These are phyloP conservation scores for Chaetomium olivaceum DNA, from an alignment of 2,329 filamentous ascomycete species.

Conservation along the genomic window DNA sequence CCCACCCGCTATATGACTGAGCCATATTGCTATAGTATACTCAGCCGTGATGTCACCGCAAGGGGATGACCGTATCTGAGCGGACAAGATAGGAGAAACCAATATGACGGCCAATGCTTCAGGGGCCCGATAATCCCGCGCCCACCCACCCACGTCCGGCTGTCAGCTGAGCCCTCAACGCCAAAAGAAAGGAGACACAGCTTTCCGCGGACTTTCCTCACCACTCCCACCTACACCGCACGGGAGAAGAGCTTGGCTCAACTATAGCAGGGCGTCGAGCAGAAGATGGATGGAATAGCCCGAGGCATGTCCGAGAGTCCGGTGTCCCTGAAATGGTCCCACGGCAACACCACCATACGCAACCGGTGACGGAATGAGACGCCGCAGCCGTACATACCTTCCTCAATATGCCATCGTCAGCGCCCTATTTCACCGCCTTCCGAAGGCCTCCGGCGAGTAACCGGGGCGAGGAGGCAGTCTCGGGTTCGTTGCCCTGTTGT, in stretches of 20 bases:
- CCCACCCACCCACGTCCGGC: background rate
- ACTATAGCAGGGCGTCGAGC: conserved; percentile 6
- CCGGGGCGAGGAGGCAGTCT: background rate
- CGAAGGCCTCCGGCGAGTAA: background rate
- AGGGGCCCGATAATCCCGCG: background rate
- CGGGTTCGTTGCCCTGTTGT: background rate
- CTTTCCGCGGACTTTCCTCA: conserved; percentile 1
- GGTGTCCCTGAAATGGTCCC: background rate
- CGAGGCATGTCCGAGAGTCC: background rate
- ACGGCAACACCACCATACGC: background rate
- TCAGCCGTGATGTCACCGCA: background rate
- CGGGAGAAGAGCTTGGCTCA: background rate
- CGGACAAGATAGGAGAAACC: background rate
- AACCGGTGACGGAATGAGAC: background rate
- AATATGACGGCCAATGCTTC: background rate
- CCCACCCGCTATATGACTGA: background rate
- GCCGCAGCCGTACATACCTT: background rate
- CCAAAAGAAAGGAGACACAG: background rate
- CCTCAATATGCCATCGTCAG: background rate
- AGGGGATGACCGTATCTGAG: background rate
- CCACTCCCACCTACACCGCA: background rate
- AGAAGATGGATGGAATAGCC: background rate
- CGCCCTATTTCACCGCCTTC: background rate
- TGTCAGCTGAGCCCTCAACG: background rate
- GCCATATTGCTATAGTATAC: background rate